These are phyloP conservation scores for Alternaria atra DNA, from an alignment of 2,329 filamentous ascomycete species.

Conservation along the genomic window DNA sequence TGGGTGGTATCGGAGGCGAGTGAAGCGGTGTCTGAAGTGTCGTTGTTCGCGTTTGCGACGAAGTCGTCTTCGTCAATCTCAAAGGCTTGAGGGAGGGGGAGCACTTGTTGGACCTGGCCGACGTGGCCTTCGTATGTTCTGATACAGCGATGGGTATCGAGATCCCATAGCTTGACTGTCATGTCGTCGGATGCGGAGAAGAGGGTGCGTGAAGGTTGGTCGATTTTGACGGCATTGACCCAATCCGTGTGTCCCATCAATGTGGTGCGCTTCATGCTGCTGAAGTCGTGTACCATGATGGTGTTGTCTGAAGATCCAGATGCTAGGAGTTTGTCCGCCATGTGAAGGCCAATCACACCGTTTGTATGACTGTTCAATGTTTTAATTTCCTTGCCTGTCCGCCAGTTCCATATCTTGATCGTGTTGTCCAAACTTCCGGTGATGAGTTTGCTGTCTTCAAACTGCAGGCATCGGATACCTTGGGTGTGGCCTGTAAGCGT, in stretches of 20 bases:
- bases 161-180: slow-evolving; percentile 90
- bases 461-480: slow-evolving; percentile 88
- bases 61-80: slow-evolving; percentile 79
- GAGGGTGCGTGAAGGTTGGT: slow-evolving; percentile 81
- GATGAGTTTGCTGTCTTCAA: slow-evolving; percentile 90
- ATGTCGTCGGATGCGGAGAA: slow-evolving; percentile 95
- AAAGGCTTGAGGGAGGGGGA: slow-evolving; percentile 85
- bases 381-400: slow-evolving; percentile 84
- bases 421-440: slow-evolving; percentile 88
- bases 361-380: slow-evolving; percentile 81
- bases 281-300: slow-evolving; percentile 92
- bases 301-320: slow-evolving; percentile 90
- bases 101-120: slow-evolving; percentile 91
- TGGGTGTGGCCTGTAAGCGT: slow-evolving; percentile 83
- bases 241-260: slow-evolving; percentile 89
- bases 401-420: slow-evolving; percentile 96
- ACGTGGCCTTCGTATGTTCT: slow-evolving; percentile 85
- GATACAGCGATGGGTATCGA: slow-evolving; percentile 84
- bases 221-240: slow-evolving; percentile 95
- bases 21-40: slow-evolving; percentile 53
- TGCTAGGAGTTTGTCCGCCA: slow-evolving; percentile 82
- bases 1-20: slow-evolving; percentile 36
- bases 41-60: slow-evolving; percentile 64
- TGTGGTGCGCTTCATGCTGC: slow-evolving; percentile 79
- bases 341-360: slow-evolving; percentile 88